A percentile compares a stretch with the other conserved stretches of the same genome.
These are phyloP conservation scores for Prorocentrum cordatum DNA, from an alignment of 169 alveolate species.

Conservation along the genomic window DNA sequence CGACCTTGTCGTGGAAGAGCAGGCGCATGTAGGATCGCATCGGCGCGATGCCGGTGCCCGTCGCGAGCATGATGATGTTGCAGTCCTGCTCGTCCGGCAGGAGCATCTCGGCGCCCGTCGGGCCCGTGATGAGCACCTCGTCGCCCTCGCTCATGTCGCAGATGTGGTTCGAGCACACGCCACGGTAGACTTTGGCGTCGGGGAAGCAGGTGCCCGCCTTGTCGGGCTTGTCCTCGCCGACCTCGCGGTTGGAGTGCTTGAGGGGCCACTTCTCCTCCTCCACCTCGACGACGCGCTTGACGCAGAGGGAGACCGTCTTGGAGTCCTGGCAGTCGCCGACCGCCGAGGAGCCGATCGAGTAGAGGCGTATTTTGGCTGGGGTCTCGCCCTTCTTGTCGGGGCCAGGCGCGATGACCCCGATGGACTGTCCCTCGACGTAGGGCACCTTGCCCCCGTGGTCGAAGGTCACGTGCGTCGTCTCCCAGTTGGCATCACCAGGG, in stretches of 20 bases:
- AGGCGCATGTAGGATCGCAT: conserved; percentile 53
- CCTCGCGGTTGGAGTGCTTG: conserved; percentile 3
- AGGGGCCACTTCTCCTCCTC: background rate
- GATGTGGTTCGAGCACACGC: conserved; percentile 69
- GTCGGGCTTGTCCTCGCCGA: conserved; percentile 35
- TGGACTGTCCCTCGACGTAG: conserved; percentile 66
- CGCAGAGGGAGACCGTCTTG: conserved; percentile 24
- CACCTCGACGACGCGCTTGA: background rate
- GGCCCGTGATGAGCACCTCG: conserved; percentile 57
- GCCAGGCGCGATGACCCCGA: conserved; percentile 62
- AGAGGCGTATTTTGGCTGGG: conserved; percentile 55
- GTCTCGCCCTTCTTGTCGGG: conserved; percentile 63
- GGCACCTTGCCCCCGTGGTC: conserved; percentile 69
- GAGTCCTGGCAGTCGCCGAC: conserved; percentile 46
- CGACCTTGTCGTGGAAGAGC: conserved; percentile 52
- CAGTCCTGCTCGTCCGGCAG: conserved; percentile 51
- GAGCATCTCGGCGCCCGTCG: conserved; percentile 62
- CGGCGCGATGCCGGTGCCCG: conserved; percentile 61
- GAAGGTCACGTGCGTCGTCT: conserved; percentile 58
- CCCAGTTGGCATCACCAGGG: conserved; percentile 70
- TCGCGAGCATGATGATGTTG: conserved; percentile 65
- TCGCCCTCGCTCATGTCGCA: conserved; percentile 52
- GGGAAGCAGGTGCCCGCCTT: too few relatives aligned
- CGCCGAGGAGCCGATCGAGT: conserved; percentile 59
- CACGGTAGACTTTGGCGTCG: too few relatives aligned